These are phyloP conservation scores for Penicillium paneum DNA, from an alignment of 2,329 filamentous ascomycete genomes.

Conservation along the genomic window DNA sequence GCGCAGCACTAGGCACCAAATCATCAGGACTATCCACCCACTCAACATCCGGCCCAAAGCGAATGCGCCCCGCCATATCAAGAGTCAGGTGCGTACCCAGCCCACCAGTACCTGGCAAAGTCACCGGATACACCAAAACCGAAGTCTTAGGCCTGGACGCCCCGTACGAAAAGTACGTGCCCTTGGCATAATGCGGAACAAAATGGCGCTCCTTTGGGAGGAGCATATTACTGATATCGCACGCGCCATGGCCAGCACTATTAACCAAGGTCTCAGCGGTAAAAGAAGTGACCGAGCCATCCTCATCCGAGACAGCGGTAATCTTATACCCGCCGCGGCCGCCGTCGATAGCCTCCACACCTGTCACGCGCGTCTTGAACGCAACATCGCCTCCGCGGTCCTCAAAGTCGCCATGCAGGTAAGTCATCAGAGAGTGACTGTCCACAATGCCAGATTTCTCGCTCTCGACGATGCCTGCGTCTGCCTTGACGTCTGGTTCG, in stretches of 20 bases:
- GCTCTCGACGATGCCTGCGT: slow-evolving; percentile 73
- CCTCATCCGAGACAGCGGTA: slow-evolving; percentile 44
- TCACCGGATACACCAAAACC: slow-evolving; percentile 84
- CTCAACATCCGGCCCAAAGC: slow-evolving; percentile 93
- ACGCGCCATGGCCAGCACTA: slow-evolving; percentile 76
- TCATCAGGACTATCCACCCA: slow-evolving; percentile 75
- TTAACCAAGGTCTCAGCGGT: slow-evolving; percentile 78
- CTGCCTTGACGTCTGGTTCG: slow-evolving; percentile 74
- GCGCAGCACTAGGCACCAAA: slow-evolving; percentile 62
- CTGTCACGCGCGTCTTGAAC: slow-evolving; percentile 63
- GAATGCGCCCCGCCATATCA: slow-evolving; percentile 76
- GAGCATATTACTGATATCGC: slow-evolving; percentile 77
- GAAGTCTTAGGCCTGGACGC: slow-evolving; percentile 61
- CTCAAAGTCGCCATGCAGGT: slow-evolving; percentile 72
- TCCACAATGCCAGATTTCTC: slow-evolving; percentile 88
- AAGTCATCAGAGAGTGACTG: slow-evolving; percentile 78
- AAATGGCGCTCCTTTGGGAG: slow-evolving; percentile 52
- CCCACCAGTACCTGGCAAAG: slow-evolving; percentile 74
- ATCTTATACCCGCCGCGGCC: slow-evolving; percentile 69
- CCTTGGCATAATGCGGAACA: slow-evolving; percentile 80
- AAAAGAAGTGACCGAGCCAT: slow-evolving; percentile 52
- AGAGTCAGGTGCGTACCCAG: slow-evolving; percentile 94
- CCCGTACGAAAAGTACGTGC: slow-evolving; percentile 87
- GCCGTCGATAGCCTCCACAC: slow-evolving; percentile 50
- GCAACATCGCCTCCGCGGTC: slow-evolving; percentile 72